phyloP scores from a whole-genome alignment of 331 rosid species.

The Malus hybrid region DNA sequence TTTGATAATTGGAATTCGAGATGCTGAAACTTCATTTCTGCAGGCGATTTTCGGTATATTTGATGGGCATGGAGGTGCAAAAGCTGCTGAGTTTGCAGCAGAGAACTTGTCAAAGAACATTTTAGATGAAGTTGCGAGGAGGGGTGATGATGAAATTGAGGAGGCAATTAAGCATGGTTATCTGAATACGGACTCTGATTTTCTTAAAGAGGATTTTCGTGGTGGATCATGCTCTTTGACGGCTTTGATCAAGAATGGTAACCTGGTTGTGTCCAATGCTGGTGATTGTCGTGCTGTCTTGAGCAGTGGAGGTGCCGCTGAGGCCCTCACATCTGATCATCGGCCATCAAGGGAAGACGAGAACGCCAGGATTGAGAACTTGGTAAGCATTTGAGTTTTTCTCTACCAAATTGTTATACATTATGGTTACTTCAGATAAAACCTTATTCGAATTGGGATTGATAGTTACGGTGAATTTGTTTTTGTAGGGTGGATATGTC shows the following conservation, averaged over 20 bases:
- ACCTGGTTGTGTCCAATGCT: slow-evolving; percentile 39
- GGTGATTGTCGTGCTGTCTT: slow-evolving; percentile 56
- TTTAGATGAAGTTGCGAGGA: slow-evolving; percentile 8
- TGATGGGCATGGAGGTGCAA: slow-evolving; percentile 48
- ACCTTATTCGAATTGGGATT: background rate
- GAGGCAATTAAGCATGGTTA: slow-evolving; percentile 39
- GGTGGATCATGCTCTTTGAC: slow-evolving; percentile 43
- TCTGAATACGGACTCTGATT: slow-evolving; percentile 27
- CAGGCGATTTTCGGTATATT: slow-evolving; percentile 53
- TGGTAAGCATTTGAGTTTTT: slow-evolving; percentile 17
- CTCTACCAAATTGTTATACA: background rate
- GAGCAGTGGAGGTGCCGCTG: slow-evolving; percentile 38
- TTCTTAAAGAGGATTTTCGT: slow-evolving; percentile 16
- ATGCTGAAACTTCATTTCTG: background rate
- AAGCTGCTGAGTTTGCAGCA: slow-evolving; percentile 46
- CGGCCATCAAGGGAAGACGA: slow-evolving; percentile 37
- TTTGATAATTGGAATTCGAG: slow-evolving; percentile 12
- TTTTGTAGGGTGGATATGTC: slow-evolving; percentile 42
- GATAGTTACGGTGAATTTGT: background rate
- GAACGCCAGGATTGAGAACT: slow-evolving; percentile 26
- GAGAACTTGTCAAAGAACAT: slow-evolving; percentile 28
- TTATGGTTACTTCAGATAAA: background rate
- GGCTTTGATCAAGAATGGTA: slow-evolving; percentile 27
- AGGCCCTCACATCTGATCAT: slow-evolving; percentile 45
- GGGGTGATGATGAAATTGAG: slow-evolving; percentile 13